Base-by-base conservation (phyloP, 2,329 filamentous ascomycete species). In the Epichloe coenophiala region DNA sequence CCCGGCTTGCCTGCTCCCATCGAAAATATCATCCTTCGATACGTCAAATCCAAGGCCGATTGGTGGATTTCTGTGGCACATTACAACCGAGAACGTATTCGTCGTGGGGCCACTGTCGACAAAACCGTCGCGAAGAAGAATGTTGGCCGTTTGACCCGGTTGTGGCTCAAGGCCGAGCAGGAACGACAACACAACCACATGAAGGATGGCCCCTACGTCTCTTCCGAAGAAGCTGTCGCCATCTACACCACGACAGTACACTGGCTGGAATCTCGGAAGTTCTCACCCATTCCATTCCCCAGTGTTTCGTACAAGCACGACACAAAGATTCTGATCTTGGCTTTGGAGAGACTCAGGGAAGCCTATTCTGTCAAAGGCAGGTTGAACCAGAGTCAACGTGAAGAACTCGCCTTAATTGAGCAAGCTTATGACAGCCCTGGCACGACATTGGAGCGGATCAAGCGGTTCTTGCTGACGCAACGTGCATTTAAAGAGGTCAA, bases 121-220 rank as follows among this genome's bases (percentile, higher is more conserved):
- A 98, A 98, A 74, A 98, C 93, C 3, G 94, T 98, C 27, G 93
- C 93, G 4, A 98, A 98, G 80, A 98, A 98, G 78, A 98, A 98
- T 58, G 76, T 98, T 55, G 93, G 93, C 53, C 87, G 93, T 59
- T 74, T 98, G 57, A 98, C 93, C 15, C 83, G 93, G 65, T 73
- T 98, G 36, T 98, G 93, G 93, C 76, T 98, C 53, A 98, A 98
- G 74, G 86, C 93, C 21, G 93, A 98, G 71, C 93, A 98, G 69
- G 93, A 98, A 68, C 79, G 94, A 53, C 93, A 98, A 66, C 93
- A 98, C 74, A 98, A 98, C 64, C 96, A 98, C 69, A 89, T 97
- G 82, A 98, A 98, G 71, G 94, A 98, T 60, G 93, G 93, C 3
- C 93, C 93, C 1, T 98, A 98, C 56, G 91, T 98, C 37, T 97